Base-by-base conservation (phyloP, 202 grass and related monocot species). In the Elaeis oleifera region DNA sequence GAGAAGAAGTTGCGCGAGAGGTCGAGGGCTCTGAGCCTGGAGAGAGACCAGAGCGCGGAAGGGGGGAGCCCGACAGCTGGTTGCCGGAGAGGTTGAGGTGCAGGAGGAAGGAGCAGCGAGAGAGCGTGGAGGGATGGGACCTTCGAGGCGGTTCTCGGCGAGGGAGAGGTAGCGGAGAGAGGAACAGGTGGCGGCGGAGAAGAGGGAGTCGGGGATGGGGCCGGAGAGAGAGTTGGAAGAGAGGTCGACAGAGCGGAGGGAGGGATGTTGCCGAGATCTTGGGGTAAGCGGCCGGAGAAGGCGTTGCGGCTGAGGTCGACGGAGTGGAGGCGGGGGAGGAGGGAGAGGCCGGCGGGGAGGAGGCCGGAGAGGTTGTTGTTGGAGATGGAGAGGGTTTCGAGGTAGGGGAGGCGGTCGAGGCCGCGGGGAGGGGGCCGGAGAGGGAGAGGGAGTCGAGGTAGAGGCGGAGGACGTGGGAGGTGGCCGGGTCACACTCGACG, bases 401-500 rank as follows among this genome's bases (percentile, higher is more conserved):
- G 88, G 15, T 65, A 64, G 11, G 79, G 29, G 14, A 97, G 85
- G 18, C 94, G 77, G 74, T 99, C 94, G 20, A 92, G 94, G 16
- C 84, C 94, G 3, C 80, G 88, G 1, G 88, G 14, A 99, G n/a
- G 29, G 49, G 39, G 21, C 85, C 85, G 19, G 94, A 99, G 18
- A 99, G 94, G 1, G 56, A 51, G 18, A 92, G 94, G 2, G 74
- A 81, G 50, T 71, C 65, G 16, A 99, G 85, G 0, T 65, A 53
- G 15, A 97, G 79, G 16, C 88, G 81, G 65, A 92, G 74, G 16
- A 92, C 94, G 31, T 82, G 85, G 11, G 88, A 86, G 16, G 85
- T 89, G 53, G 88, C 77, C 51, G 88, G 79, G 74, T 97, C 85
- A 69, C 94, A 97, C 72, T 89, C 77, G 0, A 97, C 84, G 75